Base-by-base conservation (phyloP, 805 yeast species). In the Sugiyamaella americana region DNA sequence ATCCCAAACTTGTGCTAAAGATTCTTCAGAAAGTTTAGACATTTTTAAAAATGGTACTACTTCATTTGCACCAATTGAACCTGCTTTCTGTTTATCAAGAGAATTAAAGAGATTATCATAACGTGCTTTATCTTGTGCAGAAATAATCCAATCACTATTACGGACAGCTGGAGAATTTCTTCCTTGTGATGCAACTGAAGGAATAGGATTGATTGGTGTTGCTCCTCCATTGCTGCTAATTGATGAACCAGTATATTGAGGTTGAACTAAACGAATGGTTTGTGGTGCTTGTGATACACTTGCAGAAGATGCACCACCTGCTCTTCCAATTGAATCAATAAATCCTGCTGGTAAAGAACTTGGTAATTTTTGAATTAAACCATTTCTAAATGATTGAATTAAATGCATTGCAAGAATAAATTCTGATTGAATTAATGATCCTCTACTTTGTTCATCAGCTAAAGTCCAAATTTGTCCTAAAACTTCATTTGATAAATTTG, bases 401-500 rank as follows among this genome's bases (percentile, higher is more conserved):
- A 93, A 73, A 65, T 86, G 95, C 98, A 93, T 91, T 5, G 98
- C 97, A 58, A 91, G 77, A 39, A 87, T 78, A 58, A 93, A 93
- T 61, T 87, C 89, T 13, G 80, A 74, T 59, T 80, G 76, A 47
- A 76, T 73, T 57, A 93, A 76, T 47, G 76, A 71, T 3, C 98
- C 98, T 1, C 76, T 66, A 55, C 80, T 80, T 45, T 76, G 75
- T 51, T 80, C 78, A 62, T 93, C 98, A 38, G 85, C 93, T 48
- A 91, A 71, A 45, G 76, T 76, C 98, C 98, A 93, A 49, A 93
- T 82, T 61, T 82, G 84, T 48, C 94, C 95, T 51, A 93, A 71
- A 1, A 80, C 74, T 21, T 76, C 76, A 30, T 82, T 83, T 22
- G 95, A 87, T 47, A 93, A 70, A 54, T 84, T 81, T 1, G 98